Evolutionary conservation across 1,284 basidiomycete species (phyloP).

Genomic region (Clitocybe nebularis): DNA sequence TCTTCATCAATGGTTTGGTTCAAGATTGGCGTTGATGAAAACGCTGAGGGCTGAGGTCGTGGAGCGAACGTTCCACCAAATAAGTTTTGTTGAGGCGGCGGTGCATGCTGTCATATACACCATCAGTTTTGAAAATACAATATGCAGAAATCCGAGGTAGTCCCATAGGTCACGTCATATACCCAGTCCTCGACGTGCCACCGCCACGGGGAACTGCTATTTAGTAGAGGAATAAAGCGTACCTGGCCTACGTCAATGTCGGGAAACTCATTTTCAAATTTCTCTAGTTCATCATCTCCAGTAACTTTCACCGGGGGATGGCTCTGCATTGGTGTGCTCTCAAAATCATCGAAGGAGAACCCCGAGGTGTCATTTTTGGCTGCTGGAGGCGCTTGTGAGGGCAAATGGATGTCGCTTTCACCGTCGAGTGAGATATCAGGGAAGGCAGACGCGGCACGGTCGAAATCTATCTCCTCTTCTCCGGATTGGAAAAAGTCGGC

Average conservation of each 20-base stretch:
- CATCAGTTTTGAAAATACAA: conserved; percentile 7
- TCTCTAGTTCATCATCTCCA: conserved; percentile 82
- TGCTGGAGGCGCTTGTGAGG: conserved; percentile 31
- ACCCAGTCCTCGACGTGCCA: no score
- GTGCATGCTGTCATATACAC: conserved; percentile 20
- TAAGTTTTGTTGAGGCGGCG: conserved; percentile 33
- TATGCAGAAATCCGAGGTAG: not conserved
- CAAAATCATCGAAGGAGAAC: conserved; percentile 68
- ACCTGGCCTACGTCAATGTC: conserved; percentile 68
- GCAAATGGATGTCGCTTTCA: conserved; percentile 46
- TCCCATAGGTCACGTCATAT: no score
- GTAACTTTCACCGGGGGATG: conserved; percentile 71
- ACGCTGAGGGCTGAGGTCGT: conserved; percentile 65
- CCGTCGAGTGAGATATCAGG: conserved; percentile 80
- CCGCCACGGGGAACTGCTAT: no score
- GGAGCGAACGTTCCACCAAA: conserved; percentile 64
- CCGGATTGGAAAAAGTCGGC: conserved; percentile 24
- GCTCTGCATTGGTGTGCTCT: conserved; percentile 38
- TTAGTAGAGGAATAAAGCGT: conserved; percentile 18
- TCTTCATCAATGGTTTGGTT: conserved; percentile 71
- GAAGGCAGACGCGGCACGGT: conserved; percentile 76
- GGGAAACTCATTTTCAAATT: conserved; percentile 91
- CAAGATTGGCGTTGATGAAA: conserved; percentile 69
- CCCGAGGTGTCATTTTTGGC: conserved; percentile 26
- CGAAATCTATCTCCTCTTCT: conserved; percentile 67